A percentile compares a stretch with the other conserved stretches of the same genome.
Conservation (phyloP, 148 eudicot species). For the Cornus controversa region DNA sequence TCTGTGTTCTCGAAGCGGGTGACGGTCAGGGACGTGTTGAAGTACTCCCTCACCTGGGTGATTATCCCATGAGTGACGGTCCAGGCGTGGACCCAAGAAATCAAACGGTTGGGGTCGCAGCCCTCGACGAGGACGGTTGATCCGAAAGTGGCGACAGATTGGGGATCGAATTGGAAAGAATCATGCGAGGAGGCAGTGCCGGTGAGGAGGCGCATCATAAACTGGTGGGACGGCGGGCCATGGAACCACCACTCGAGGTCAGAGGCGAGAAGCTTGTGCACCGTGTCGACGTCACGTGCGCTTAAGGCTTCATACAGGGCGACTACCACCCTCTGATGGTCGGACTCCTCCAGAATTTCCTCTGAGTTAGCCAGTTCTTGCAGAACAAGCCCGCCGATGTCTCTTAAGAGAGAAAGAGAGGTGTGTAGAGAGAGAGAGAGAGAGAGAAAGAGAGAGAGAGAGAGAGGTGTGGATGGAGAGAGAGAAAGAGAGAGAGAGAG, state of each 20-base stretch:
- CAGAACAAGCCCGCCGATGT: background rate
- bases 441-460: no score
- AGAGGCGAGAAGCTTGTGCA: constrained; percentile 49
- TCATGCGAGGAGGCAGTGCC: constrained; percentile 20
- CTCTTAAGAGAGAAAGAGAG: background rate
- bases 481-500: background rate
- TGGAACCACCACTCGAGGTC: constrained; percentile 87
- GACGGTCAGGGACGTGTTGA: constrained; percentile 45
- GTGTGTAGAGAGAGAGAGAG: background rate
- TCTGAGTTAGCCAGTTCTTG: constrained; percentile 50
- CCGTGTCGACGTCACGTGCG: constrained; percentile 49
- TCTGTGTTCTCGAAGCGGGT: constrained; percentile 24
- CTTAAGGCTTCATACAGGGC: constrained; percentile 61
- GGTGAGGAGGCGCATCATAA: constrained; percentile 67
- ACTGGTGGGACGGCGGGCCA: constrained; percentile 76
- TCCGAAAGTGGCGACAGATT: constrained; percentile 47
- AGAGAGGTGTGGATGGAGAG: no score
- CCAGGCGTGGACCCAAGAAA: constrained; percentile 84
- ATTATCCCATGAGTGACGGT: constrained; percentile 51
- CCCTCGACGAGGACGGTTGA: constrained; percentile 60
- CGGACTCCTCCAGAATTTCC: constrained; percentile 21
- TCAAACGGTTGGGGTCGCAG: constrained; percentile 42
- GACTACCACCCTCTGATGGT: constrained; percentile 39
- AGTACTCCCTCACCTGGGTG: constrained; percentile 44
- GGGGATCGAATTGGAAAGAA: constrained; percentile 40